Evolutionary conservation across 192 early-diverging fungal genomes (phyloP).

Genomic region (Coemansia sp.): DNA sequence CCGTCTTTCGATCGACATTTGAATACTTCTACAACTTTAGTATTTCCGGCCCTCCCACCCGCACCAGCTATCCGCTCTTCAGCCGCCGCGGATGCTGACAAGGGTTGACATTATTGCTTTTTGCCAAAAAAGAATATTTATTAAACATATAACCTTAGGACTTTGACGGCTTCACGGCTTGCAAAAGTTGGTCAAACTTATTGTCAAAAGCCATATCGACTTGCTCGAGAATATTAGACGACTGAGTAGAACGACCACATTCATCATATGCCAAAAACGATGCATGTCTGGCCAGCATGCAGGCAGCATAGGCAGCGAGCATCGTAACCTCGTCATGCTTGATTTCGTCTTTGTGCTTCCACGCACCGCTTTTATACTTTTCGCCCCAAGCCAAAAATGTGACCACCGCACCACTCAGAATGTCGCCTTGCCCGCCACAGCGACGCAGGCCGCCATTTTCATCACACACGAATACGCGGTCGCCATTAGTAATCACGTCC

Average conservation of each 20-base stretch:
- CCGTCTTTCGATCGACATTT: slow-evolving; percentile 9
- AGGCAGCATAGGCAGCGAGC: slow-evolving; percentile 68
- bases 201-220: slow-evolving; percentile 56
- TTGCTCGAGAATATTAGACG: slow-evolving; percentile 47
- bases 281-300: slow-evolving; percentile 48
- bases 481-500: slow-evolving; percentile 81
- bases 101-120: background rate
- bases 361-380: slow-evolving; percentile 62
- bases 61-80: background rate
- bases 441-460: slow-evolving; percentile 76
- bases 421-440: slow-evolving; percentile 96
- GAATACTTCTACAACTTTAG: background rate
- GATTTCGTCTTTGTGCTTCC: slow-evolving; percentile 58
- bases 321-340: slow-evolving; percentile 51
- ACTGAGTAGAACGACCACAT: slow-evolving; percentile 45
- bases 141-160: slow-evolving; percentile 5
- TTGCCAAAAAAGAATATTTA: background rate
- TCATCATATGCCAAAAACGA: slow-evolving; percentile 55
- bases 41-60: background rate
- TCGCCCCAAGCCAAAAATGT: slow-evolving; percentile 90
- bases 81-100: background rate
- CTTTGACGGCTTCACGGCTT: slow-evolving; percentile 34
- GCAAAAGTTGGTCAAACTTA: slow-evolving; percentile 54
- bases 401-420: slow-evolving; percentile 82
- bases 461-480: slow-evolving; percentile 64